These are phyloP conservation scores for Drechmeria coniospora DNA, from an alignment of 2,329 filamentous ascomycete genomes.

Conservation along the genomic window DNA sequence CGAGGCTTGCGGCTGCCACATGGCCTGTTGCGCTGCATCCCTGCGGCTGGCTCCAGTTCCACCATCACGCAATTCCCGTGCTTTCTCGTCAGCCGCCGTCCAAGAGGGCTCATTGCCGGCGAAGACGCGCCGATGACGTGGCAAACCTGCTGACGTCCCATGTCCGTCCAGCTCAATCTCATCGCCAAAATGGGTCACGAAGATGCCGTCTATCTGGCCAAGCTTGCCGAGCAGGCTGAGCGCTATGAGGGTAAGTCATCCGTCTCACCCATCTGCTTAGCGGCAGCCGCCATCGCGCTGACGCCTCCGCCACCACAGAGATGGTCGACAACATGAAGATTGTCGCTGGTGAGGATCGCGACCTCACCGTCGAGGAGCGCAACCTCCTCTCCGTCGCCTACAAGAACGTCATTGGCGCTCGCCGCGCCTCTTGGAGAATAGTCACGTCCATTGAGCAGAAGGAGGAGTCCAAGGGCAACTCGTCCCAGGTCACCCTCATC, in stretches of 20 bases:
- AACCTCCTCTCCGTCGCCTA: slow-evolving; percentile 96
- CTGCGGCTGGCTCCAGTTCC: too few species aligned
- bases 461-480: slow-evolving; percentile 98
- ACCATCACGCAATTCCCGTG: too few species aligned
- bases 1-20: too few species aligned
- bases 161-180: not conserved
- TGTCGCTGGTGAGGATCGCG: slow-evolving; percentile 74
- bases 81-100: too few species aligned
- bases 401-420: slow-evolving; percentile 97
- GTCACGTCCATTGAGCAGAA: slow-evolving; percentile 98
- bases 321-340: slow-evolving; percentile 99
- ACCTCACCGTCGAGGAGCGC: slow-evolving; percentile 84
- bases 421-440: slow-evolving; percentile 96
- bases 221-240: slow-evolving; percentile 99
- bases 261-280: slow-evolving; percentile 1
- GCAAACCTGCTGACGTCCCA: not conserved
- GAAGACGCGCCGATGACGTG: too few species aligned
- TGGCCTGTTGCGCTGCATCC: too few species aligned
- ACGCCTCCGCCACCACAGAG: slow-evolving; percentile 39
- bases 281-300: slow-evolving; percentile 7
- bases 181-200: slow-evolving; percentile 82
- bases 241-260: slow-evolving; percentile 82
- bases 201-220: slow-evolving; percentile 98
- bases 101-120: too few species aligned
- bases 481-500: slow-evolving; percentile 77